These are phyloP conservation scores for Phytophthora agathidicida DNA, from an alignment of 352 stramenopile genomes.

Conservation along the genomic window DNA sequence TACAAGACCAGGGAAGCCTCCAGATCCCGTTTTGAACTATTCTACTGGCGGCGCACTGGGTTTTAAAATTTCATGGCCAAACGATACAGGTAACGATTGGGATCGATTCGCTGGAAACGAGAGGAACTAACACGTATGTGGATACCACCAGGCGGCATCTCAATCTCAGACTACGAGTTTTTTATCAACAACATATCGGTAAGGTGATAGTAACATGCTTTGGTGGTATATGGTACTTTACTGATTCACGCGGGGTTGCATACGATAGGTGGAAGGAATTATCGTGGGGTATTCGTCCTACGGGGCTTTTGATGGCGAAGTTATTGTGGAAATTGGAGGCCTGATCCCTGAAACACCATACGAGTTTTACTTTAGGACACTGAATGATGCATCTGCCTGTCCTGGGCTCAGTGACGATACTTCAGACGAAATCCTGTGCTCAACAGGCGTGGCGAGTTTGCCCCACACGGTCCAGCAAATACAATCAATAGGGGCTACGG, in stretches of 20 bases:
- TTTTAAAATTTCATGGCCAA: slow-evolving; percentile 50
- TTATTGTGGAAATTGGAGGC: slow-evolving; percentile 55
- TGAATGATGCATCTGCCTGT: slow-evolving; percentile 63
- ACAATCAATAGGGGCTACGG: slow-evolving; percentile 47
- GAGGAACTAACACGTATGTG: not conserved
- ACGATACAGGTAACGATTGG: slow-evolving; percentile 53
- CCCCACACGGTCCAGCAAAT: slow-evolving; percentile 36
- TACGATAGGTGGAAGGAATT: slow-evolving; percentile 37
- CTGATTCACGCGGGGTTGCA: too few relatives aligned
- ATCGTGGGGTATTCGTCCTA: slow-evolving; percentile 2
- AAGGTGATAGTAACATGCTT: not conserved
- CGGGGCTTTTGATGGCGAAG: slow-evolving; percentile 36
- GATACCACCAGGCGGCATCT: slow-evolving; percentile 32
- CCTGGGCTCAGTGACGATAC: not conserved
- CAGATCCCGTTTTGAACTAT: slow-evolving; percentile 22
- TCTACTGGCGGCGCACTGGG: slow-evolving; percentile 53
- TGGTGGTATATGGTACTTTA: too few relatives aligned
- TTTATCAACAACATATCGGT: slow-evolving; percentile 43
- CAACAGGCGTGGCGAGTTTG: slow-evolving; percentile 25
- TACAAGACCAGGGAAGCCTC: slow-evolving; percentile 36
- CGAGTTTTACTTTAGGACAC: slow-evolving; percentile 42
- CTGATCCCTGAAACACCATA: slow-evolving; percentile 45
- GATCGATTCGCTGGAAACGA: too few relatives aligned
- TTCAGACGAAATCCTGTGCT: slow-evolving; percentile 17
- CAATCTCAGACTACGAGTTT: slow-evolving; percentile 41